Percentiles rank a stretch among this genome's conserved stretches.
These are phyloP conservation scores for Ceriops decandra DNA, from an alignment of 345 rosid species.

Conservation along the genomic window DNA sequence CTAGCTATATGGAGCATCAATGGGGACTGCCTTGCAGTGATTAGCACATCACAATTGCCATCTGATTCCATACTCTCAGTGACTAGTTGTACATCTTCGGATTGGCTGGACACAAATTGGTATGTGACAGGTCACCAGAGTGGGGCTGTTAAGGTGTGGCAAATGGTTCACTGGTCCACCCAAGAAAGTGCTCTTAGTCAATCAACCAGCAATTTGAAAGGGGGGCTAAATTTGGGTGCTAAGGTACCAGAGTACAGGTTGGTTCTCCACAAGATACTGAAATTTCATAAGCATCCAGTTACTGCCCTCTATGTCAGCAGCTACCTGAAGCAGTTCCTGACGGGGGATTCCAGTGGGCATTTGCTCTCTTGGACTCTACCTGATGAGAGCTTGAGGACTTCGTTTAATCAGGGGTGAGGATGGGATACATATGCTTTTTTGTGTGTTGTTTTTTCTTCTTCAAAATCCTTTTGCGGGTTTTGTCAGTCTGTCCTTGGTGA, in stretches of 20 bases:
- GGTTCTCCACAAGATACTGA: constrained; percentile 76
- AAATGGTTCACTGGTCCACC: constrained; percentile 73
- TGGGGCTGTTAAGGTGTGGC: constrained; percentile 97
- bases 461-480: constrained; percentile 17
- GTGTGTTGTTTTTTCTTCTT: neutral
- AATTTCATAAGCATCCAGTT: constrained; percentile 82
- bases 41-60: constrained; percentile 89
- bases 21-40: constrained; percentile 92
- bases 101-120: constrained; percentile 94
- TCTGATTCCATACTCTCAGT: constrained; percentile 90
- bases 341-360: constrained; percentile 89
- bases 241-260: constrained; percentile 74
- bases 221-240: constrained; percentile 57
- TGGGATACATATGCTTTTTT: neutral
- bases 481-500: constrained; percentile 12
- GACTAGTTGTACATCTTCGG: constrained; percentile 75
- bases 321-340: constrained; percentile 87
- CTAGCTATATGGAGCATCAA: constrained; percentile 98
- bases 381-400: constrained; percentile 67
- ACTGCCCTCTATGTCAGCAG: constrained; percentile 75
- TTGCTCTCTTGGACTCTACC: constrained; percentile 90
- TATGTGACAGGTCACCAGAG: constrained; percentile 98
- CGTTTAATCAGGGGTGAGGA: constrained; percentile 53
- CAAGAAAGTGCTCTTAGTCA: constrained; percentile 47
- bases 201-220: constrained; percentile 40